Conservation (phyloP, 1,284 basidiomycete genomes). For the Sutorius eximius region DNA sequence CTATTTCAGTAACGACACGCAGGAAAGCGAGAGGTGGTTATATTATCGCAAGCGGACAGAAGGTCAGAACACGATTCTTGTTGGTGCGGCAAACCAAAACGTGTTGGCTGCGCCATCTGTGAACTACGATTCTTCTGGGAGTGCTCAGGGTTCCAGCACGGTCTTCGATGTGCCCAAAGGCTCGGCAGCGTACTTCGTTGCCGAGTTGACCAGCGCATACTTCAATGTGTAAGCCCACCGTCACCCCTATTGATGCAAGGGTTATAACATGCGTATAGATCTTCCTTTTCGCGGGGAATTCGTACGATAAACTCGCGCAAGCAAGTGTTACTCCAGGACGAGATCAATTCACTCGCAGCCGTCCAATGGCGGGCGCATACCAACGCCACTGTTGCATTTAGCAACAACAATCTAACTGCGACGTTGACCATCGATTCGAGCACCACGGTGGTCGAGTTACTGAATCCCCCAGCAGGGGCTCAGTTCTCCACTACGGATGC, state of each 20-base stretch:
- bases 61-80: conserved; percentile 93
- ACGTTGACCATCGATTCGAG: conserved; percentile 50
- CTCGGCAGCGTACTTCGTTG: conserved; percentile 84
- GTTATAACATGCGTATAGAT: conserved; percentile 32
- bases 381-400: conserved; percentile 65
- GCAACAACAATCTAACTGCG: conserved; percentile 55
- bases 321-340: conserved; percentile 92
- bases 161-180: conserved; percentile 57
- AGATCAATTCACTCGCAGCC: conserved; percentile 59
- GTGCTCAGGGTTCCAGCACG: conserved; percentile 79
- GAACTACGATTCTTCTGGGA: conserved; percentile 57
- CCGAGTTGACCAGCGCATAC: conserved; percentile 83
- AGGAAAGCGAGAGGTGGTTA: conserved; percentile 74
- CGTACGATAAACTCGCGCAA: conserved; percentile 84
- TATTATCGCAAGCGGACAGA: conserved; percentile 97
- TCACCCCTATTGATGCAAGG: conserved; percentile 8
- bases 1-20: conserved; percentile 75
- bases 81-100: conserved; percentile 80
- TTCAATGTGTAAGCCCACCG: conserved; percentile 60
- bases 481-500: conserved; percentile 50
- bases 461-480: conserved; percentile 64
- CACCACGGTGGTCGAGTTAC: conserved; percentile 48
- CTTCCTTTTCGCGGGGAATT: conserved; percentile 82
- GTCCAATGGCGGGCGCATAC: conserved; percentile 97
- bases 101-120: conserved; percentile 68